Base-by-base conservation (phyloP, 2,329 filamentous ascomycete species). In the Rhynchosporium graminicola region DNA sequence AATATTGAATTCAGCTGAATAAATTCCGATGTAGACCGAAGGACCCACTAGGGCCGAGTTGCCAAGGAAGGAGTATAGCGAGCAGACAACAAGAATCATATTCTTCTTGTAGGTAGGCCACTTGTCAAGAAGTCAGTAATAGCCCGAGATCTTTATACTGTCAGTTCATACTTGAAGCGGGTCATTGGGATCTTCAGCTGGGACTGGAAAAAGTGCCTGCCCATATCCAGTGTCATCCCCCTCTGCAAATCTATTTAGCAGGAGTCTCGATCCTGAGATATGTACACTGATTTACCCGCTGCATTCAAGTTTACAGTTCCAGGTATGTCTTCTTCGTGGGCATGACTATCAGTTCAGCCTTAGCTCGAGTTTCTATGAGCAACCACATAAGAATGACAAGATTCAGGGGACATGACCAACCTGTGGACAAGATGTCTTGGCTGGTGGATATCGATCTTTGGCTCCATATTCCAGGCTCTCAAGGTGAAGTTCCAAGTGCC, bases 181-280 rank as follows among this genome's bases (percentile, higher is more conserved):
- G 70, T 87, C 83, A 63, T 87, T 87, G 0, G 84, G 84, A 67
- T 86, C 83, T 60, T 84, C 80, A 1, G 83, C 81, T 1, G 84
- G 84, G 0, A 86, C 83, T 1, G 84, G 84, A 67, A 82, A 87
- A 3, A 87, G 76, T 2, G 84, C 84, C 70, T 86, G 83, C 28
- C 84, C 84, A 63, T 83, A 83, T 0, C 76, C 82, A 0, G 83
- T 83, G 67, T 86, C 83, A 68, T 86, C 83, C 51, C 83, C 83
- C 74, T 85, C 83, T 77, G 61, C 60, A 26, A 3, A 26, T 7
- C 3, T 5, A 9, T 31, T 52, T 1, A 40, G 33, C 29, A 1
- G 33, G 12, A 15, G 10, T 15, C 7, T 10, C 12, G 31, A 15
- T 12, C 12, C 20, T 43, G 38, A 20, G 38, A 29, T n/a, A 46